These are phyloP conservation scores for Claviceps sp. DNA, from an alignment of 2,329 filamentous ascomycete genomes.

Conservation along the genomic window DNA sequence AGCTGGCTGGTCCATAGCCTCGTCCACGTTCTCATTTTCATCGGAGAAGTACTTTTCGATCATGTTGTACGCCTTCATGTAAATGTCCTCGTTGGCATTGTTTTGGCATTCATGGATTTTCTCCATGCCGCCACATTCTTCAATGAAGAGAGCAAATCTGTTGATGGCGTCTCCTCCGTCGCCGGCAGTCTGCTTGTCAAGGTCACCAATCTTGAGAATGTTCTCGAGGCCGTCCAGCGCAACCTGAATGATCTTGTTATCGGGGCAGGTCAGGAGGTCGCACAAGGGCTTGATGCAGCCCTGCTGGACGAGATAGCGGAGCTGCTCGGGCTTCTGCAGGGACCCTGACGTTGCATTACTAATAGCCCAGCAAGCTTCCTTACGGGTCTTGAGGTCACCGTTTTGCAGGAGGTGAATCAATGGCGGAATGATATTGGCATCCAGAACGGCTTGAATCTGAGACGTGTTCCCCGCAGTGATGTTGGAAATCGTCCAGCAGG, in stretches of 20 bases:
- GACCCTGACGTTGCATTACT: conserved; percentile 96
- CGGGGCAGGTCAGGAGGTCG: conserved; percentile 86
- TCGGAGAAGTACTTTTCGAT: conserved; percentile 99
- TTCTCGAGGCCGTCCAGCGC: conserved; percentile 96
- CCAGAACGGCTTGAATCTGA: conserved; percentile 93
- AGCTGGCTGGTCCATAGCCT: conserved; percentile 58
- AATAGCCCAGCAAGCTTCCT: conserved; percentile 99
- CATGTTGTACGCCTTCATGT: conserved; percentile 99
- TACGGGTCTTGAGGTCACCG: conserved; percentile 96
- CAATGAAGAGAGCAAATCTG: conserved; percentile 93
- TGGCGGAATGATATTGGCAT: conserved; percentile 92
- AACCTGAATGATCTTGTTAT: conserved; percentile 99
- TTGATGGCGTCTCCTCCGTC: conserved; percentile 72
- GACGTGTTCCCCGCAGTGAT: conserved; percentile 95
- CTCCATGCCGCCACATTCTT: conserved; percentile 98
- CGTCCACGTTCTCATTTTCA: conserved; percentile 86
- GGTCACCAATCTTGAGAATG: conserved; percentile 97
- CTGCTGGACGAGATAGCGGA: conserved; percentile 82
- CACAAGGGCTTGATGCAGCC: conserved; percentile 97
- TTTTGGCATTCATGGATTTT: conserved; percentile 99
- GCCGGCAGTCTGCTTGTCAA: conserved; percentile 85
- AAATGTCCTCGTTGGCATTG: conserved; percentile 99
- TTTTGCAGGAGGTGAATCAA: conserved; percentile 93
- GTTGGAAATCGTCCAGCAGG: conserved; percentile 99
- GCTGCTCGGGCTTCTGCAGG: conserved; percentile 97